phyloP scores from a whole-genome alignment of 805 yeast genomes.

The Yamadazyma paraphyllophila region DNA sequence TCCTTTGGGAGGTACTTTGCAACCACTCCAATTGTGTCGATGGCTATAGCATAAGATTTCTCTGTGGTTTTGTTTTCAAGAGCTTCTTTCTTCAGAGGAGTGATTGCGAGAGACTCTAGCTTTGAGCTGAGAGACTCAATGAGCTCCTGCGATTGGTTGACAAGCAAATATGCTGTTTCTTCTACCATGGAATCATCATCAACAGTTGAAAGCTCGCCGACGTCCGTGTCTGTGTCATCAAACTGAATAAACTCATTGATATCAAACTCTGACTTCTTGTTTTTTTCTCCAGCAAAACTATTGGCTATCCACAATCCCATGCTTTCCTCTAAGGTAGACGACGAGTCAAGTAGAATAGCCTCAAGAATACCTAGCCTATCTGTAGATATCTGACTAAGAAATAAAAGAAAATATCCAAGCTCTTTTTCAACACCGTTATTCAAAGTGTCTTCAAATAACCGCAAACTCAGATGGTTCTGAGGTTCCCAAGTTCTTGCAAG shows the following conservation, averaged over 20 bases:
- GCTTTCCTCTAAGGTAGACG: conserved; percentile 1
- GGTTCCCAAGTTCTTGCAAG: conserved; percentile 2
- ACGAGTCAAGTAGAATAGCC: background rate
- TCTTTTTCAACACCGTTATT: conserved; percentile 20
- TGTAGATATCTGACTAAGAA: conserved; percentile 2
- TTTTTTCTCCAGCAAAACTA: conserved; percentile 12
- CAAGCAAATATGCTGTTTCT: conserved; percentile 29
- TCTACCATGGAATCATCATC: conserved; percentile 11
- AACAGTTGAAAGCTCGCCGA: conserved; percentile 9
- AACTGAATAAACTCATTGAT: conserved; percentile 20
- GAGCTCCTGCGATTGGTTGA: conserved; percentile 40
- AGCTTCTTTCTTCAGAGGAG: conserved; percentile 3
- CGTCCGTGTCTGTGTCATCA: conserved; percentile 5
- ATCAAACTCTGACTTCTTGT: conserved; percentile 6
- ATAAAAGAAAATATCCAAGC: conserved; percentile 12
- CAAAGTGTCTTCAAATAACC: conserved; percentile 17
- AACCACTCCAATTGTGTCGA: conserved; percentile 43
- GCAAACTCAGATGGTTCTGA: background rate
- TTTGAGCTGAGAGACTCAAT: conserved; percentile 33
- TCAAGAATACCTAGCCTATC: background rate
- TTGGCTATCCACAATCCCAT: conserved; percentile 35
- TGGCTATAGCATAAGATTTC: conserved; percentile 36
- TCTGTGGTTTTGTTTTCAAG: conserved; percentile 16
- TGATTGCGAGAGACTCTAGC: conserved; percentile 5
- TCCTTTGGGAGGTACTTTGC: conserved; percentile 21